Base-by-base conservation (phyloP, 495 filamentous ascomycete genomes). In the Aspergillus leporis region DNA sequence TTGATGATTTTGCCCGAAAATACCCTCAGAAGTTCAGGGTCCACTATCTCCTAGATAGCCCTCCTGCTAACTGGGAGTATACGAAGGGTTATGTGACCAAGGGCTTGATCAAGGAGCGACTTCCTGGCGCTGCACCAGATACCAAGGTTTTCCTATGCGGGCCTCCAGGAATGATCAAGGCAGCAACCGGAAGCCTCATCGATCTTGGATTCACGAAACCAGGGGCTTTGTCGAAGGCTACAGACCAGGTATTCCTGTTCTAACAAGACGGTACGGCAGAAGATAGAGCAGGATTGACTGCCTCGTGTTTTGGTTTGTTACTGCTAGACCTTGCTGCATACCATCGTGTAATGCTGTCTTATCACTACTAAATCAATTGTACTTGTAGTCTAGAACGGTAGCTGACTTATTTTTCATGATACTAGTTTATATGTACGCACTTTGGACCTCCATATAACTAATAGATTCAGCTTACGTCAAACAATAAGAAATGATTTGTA, bases 1-100 rank as follows among this genome's bases (percentile, higher is more conserved):
- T 84, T 6, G 80, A 84, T 70, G 58, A 58, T 2, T 81, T 81
- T 66, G 77, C 72, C 3, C 19, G 54, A 34, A 48, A 61, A 16
- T 75, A 66, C 30, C 72, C 71, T 0, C 50, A 70, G 0, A 79
- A 77, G 32, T 68, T 85, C 45, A 68, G 65, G 61, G 62, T 82
- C 9, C 60, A 70, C 47, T 81, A 83, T 52, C 62, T 81, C 21
- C 47, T 84, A 9, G 70, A 71, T n/a, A 53, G 69, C 3, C 62
- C 78, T 18, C 56, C 53, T 5, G 48, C 61, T 51, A 36, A 56
- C 0, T 74, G 69, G 71, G 41, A 46, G 9, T 60, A 53, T 36
- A 59, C 61, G 19, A 60, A 32, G 8, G 67, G 71, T 0, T 69
- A 62, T 46, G 60, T 74, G 14, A 69, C 61, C 30, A 70, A 30